A percentile compares a stretch with the other conserved stretches of the same genome.
These are phyloP conservation scores for Megacollybia platyphylla DNA, from an alignment of 1,284 basidiomycete species.

Conservation along the genomic window DNA sequence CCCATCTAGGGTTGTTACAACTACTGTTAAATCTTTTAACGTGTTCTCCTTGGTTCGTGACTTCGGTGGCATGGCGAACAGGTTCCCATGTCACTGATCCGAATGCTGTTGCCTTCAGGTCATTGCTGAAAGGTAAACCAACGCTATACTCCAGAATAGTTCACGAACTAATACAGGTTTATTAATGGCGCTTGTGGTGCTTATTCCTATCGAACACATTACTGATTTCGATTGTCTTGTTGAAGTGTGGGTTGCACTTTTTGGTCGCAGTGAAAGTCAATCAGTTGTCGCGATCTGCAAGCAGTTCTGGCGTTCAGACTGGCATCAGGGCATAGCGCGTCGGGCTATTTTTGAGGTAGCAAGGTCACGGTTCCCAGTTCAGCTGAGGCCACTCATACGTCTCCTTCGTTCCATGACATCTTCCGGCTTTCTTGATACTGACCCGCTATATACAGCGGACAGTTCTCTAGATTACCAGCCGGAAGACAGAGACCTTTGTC, in stretches of 20 bases:
- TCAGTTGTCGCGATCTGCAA: constrained; percentile 61
- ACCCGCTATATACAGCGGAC: constrained; percentile 43
- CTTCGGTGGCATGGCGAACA: constrained; percentile 50
- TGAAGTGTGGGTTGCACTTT: constrained; percentile 71
- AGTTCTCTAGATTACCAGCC: constrained; percentile 23
- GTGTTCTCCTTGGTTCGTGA: constrained; percentile 62
- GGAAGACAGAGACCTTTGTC: constrained; percentile 40
- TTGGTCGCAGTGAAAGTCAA: constrained; percentile 62
- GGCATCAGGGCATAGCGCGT: constrained; percentile 44
- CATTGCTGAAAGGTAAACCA: constrained; percentile 66
- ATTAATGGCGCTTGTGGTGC: constrained; percentile 58
- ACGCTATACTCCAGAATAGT: background rate
- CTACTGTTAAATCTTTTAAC: constrained; percentile 46
- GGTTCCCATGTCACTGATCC: constrained; percentile 64
- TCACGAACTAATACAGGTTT: constrained; percentile 32
- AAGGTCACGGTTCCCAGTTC: constrained; percentile 70
- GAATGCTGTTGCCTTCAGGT: constrained; percentile 72
- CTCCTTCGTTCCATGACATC: constrained; percentile 69
- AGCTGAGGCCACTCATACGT: constrained; percentile 58
- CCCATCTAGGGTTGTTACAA: constrained; percentile 44
- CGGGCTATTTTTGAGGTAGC: constrained; percentile 72
- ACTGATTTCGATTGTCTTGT: constrained; percentile 62
- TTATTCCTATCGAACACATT: constrained; percentile 61
- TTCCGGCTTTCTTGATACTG: constrained; percentile 55
- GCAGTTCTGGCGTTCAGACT: constrained; percentile 71